phyloP scores from a whole-genome alignment of 257 asterid species.

The Coffea eugenioides region DNA sequence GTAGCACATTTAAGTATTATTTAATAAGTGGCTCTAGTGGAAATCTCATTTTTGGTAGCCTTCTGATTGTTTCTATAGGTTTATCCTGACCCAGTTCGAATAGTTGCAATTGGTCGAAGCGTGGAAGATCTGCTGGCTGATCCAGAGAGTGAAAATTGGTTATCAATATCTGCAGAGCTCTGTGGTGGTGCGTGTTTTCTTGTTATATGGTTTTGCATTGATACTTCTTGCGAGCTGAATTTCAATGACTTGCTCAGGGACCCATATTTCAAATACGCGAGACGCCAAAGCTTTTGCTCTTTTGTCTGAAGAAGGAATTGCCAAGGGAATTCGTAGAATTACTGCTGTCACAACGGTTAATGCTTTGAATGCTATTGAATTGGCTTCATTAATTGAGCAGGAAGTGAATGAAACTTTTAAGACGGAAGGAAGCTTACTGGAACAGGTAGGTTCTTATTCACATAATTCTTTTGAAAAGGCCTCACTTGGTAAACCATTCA shows the following conservation, averaged over 20 bases:
- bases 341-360: constrained; percentile 80
- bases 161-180: constrained; percentile 80
- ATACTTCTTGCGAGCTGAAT: constrained; percentile 8
- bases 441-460: constrained; percentile 62
- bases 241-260: constrained; percentile 54
- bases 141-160: constrained; percentile 85
- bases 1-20: background rate
- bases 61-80: constrained; percentile 43
- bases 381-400: constrained; percentile 69
- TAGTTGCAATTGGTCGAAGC: constrained; percentile 84
- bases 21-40: background rate
- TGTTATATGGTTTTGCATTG: background rate
- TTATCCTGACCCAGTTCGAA: constrained; percentile 96
- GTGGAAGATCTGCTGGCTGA: constrained; percentile 86
- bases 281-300: constrained; percentile 94
- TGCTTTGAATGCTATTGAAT: constrained; percentile 74
- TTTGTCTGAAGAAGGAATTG: constrained; percentile 93
- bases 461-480: constrained; percentile 6
- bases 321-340: constrained; percentile 93
- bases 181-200: constrained; percentile 71
- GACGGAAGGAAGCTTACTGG: constrained; percentile 71
- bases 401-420: constrained; percentile 74
- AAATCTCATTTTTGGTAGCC: constrained; percentile 4
- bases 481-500: constrained; percentile 7
- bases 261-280: constrained; percentile 88